Percentiles rank a stretch among this genome's conserved stretches.
These are phyloP conservation scores for Pleurozium schreberi DNA, from an alignment of 225 moss, liverwort and hornwort genomes.

Conservation along the genomic window DNA sequence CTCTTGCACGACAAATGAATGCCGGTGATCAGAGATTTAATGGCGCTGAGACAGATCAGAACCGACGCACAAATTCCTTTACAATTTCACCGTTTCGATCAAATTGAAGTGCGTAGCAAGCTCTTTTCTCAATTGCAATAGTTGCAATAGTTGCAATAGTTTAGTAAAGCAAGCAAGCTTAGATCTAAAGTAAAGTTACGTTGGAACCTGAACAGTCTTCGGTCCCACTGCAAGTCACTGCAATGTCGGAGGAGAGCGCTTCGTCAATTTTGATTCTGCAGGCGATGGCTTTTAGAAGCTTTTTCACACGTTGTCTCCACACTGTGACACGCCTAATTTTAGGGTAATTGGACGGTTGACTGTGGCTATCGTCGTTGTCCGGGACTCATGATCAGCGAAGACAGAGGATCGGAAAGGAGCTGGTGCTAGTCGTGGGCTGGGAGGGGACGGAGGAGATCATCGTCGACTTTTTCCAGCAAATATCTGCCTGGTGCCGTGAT, in stretches of 20 bases:
- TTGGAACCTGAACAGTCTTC: background rate
- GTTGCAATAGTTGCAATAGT: too few relatives aligned
- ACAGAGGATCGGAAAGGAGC: background rate
- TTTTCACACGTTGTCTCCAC: background rate
- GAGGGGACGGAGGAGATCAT: background rate
- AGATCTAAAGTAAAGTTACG: background rate
- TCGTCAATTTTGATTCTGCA: background rate
- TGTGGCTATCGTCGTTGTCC: background rate
- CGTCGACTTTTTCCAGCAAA: background rate
- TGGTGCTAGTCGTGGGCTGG: background rate
- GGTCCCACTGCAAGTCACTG: background rate
- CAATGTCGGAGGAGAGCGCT: background rate
- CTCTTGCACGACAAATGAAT: background rate
- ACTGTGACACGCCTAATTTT: background rate
- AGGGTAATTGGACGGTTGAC: conserved; percentile 1
- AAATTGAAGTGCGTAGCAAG: background rate
- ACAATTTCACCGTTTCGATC: background rate
- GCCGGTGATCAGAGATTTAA: background rate
- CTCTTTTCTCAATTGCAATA: too few relatives aligned
- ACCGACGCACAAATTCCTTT: background rate
- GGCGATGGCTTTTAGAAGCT: background rate
- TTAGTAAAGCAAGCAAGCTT: background rate
- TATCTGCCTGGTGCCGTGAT: background rate
- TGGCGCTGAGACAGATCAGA: background rate
- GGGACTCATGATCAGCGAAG: background rate